Evolutionary conservation across 768 basidiomycete genomes (phyloP), one percentile per base, ranked within the genome.

Genomic region (Boletus bicolor): DNA sequence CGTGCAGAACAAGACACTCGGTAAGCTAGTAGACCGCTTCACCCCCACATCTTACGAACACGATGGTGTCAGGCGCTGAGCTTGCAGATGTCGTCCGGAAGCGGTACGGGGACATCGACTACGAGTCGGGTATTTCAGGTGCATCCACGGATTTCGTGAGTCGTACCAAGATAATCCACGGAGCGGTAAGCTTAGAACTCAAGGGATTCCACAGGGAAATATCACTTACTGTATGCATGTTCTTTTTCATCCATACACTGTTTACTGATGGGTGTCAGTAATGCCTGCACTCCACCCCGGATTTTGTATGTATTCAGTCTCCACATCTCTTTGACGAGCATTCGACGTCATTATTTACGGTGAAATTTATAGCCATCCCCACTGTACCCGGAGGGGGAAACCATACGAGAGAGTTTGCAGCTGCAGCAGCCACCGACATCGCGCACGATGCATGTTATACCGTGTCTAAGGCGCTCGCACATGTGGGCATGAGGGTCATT

Each of bases 81-180:
- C 84, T 89, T 34, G 82, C 82, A 0, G 78, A 80, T 46, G 76
- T 88, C 38, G 77, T 83, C 35, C 71, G 77, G 17, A 83, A 80
- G 57, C 82, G 82, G 52, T 87, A 84, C 55, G 87, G 86, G 0
- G 70, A 71, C 3, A 76, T 87, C 52, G 84, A 87, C 65, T 81
- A 84, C 63, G 79, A 81, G 56, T 84, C 82, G 78, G 85, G 89
- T 43, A 87, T 87, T 61, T 72, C 75, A 6, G 78, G 78, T 44
- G 90, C 88, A 12, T 92, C 89, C 5, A 92, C 91, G 3, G 91
- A 92, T 67, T 92, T 93, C 59, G 91, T 91, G 62, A 75, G 87
- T 73, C 7, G 15, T 24, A 8, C 24, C 30, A 37, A 38, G 48
- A 24, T 9, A 32, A 36, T 41, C 10, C 8, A 12, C 2, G 34